Evolutionary conservation across 148 eudicot genomes (phyloP), one percentile per base, ranked within the genome.

Genomic region (Arctostaphylos glauca): DNA sequence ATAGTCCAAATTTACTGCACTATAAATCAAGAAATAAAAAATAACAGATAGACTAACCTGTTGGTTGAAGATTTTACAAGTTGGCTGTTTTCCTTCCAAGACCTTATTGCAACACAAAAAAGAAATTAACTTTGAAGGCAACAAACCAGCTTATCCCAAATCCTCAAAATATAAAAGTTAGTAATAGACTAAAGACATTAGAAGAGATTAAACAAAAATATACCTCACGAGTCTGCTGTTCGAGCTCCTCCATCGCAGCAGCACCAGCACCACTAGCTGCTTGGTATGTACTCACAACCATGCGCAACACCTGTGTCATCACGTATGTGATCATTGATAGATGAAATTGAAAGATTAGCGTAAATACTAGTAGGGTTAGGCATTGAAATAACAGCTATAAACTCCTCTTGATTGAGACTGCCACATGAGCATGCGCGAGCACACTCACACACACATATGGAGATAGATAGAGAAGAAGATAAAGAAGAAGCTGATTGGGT

Each of bases 191-290:
- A 58, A 47, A 64, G 74, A 15, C 38, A 31, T 31, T 31, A 31
- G 38, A 76, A 38, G 66, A 81, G 10, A 56, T 25, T 59, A 14
- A 66, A 74, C 70, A 46, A 71, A 66, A 73, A 92, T 80, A 81
- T 64, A 95, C 98, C 95, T 93, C 98, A 85, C 97, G 95, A 71
- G 98, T 95, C 89, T 95, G 98, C 85, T 77, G 90, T 85, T 89
- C 94, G 74, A 95, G 97, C 89, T 95, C 98, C 79, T 92, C 94
- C 98, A 95, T 95, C 55, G 97, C 98, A 82, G 97, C 98, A 68
- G 98, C 97, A 75, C 97, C 98, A 79, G 98, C 97, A 80, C 97
- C 98, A 92, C 97, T 95, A 81, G 98, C 98, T 77, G 95, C 98
- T 87, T 95, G 98, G 87, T 95, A 95, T 58, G 98, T 95, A 86